Evolutionary conservation across 768 basidiomycete species (phyloP), one percentile per base, ranked within the genome.

Genomic region (Leccinum subgranulosum): DNA sequence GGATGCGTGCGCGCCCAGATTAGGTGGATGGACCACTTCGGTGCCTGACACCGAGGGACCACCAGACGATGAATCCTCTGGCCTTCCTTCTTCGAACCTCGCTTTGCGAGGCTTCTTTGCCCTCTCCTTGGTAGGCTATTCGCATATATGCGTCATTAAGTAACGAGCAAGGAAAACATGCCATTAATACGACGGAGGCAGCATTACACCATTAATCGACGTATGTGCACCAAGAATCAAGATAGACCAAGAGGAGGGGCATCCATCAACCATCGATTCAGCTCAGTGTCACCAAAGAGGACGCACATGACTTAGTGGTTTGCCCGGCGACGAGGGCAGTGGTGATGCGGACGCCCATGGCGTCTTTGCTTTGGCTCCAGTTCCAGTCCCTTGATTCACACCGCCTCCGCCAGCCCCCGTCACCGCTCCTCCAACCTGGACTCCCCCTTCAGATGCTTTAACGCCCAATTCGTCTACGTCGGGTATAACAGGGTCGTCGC

Each of bases 301-400:
- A 91, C 90, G 88, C 84, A 92, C 90, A 85, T 92, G 90, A 75
- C 82, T 85, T 78, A 91, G 74, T 64, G 89, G 85, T 70, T 84
- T 85, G 62, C 83, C 80, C 60, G 81, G 73, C 53, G 83, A 76
- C 43, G 76, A 67, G 58, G 80, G 78, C 58, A 78, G 65, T 57
- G 63, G 54, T 39, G 68, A 46, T 15, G 49, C 56, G 2, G 66
- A 64, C 33, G 55, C 55, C 53, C 63, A 61, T 29, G 67, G 67
- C 51, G 62, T 70, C 60, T 65, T 71, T 12, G 60, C 55, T 55
- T 33, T 64, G 41, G 43, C 60, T 59, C 70, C 60, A 57, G 63
- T 25, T 47, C 50, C 50, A 51, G 41, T 59, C 55, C 68, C 60
- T 15, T 67, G 73, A 66, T 27, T 19, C 27, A 53, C 43, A 46